Percentiles rank a stretch among this genome's conserved stretches.
These are phyloP conservation scores for Aspergillus wentii DNA, from an alignment of 495 filamentous ascomycete species.

Conservation along the genomic window DNA sequence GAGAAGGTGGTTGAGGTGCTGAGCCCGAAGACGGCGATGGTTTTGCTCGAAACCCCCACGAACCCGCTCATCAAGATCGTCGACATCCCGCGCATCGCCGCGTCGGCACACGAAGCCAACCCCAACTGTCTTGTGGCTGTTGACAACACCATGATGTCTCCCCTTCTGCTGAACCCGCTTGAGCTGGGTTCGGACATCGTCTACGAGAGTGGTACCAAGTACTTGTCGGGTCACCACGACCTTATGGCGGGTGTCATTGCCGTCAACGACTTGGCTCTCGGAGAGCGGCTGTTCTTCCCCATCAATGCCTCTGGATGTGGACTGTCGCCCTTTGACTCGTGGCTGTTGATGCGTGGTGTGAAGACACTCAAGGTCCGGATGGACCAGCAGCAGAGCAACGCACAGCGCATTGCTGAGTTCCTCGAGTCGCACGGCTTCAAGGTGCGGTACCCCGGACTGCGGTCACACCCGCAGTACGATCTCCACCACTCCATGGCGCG, in stretches of 20 bases:
- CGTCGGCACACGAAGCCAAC: conserved; percentile 70
- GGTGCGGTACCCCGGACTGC: conserved; percentile 89
- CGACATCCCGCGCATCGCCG: conserved; percentile 76
- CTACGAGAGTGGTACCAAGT: conserved; percentile 97
- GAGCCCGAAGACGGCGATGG: conserved; percentile 82
- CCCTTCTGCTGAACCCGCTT: conserved; percentile 84
- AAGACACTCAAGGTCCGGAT: conserved; percentile 97
- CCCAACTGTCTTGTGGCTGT: conserved; percentile 80
- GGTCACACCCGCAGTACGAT: conserved; percentile 93
- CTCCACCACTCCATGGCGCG: conserved; percentile 93
- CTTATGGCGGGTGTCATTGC: conserved; percentile 97
- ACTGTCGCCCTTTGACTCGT: conserved; percentile 89
- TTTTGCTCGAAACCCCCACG: conserved; percentile 91
- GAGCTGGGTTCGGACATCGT: conserved; percentile 93
- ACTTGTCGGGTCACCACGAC: conserved; percentile 96
- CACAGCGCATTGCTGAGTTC: conserved; percentile 85
- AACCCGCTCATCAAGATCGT: conserved; percentile 98
- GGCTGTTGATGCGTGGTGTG: conserved; percentile 87
- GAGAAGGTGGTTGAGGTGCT: conserved; percentile 64
- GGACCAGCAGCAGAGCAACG: conserved; percentile 95
- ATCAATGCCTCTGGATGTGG: conserved; percentile 96
- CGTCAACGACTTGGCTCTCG: conserved; percentile 72
- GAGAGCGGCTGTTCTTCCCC: conserved; percentile 88
- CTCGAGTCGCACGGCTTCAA: conserved; percentile 88
- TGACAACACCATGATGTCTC: conserved; percentile 98